Evolutionary conservation across 31 red algal genomes (phyloP).

Genomic region (Bonnemaisonia californica): DNA sequence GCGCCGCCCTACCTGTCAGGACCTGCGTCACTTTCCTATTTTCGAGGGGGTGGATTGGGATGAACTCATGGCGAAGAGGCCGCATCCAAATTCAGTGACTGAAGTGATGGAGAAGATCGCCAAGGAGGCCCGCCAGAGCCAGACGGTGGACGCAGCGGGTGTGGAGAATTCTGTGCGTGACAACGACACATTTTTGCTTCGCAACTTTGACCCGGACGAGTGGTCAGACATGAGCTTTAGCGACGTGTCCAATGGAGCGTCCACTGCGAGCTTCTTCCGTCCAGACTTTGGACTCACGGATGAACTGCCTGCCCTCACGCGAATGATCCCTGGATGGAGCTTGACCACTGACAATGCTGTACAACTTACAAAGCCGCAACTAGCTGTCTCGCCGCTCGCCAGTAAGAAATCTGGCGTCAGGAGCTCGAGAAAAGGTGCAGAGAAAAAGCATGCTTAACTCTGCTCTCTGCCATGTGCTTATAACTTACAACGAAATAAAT

Average conservation of each 20-base stretch:
- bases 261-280: constrained; percentile 49
- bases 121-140: constrained; percentile 14
- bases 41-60: constrained; percentile 71
- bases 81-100: constrained; percentile 52
- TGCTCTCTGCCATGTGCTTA: not conserved
- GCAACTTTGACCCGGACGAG: constrained; percentile 71
- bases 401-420: constrained; percentile 17
- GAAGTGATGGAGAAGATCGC: constrained; percentile 40
- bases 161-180: constrained; percentile 19
- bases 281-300: constrained; percentile 32
- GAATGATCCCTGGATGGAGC: constrained; percentile 50
- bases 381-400: constrained; percentile 25
- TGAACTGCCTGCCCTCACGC: constrained; percentile 33
- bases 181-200: constrained; percentile 47
- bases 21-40: constrained; percentile 51
- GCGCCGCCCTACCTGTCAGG: constrained; percentile 63
- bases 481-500: not conserved
- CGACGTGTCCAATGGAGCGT: constrained; percentile 42
- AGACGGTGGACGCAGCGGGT: not conserved
- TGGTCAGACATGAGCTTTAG: constrained; percentile 63
- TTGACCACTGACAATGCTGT: constrained; percentile 43
- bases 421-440: constrained; percentile 3
- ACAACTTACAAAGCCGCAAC: constrained; percentile 34
- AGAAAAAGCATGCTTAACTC: constrained; percentile 15
- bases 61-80: constrained; percentile 36